Conservation (phyloP, 176 grass and related monocot species). For the Paspalum vaginatum region DNA sequence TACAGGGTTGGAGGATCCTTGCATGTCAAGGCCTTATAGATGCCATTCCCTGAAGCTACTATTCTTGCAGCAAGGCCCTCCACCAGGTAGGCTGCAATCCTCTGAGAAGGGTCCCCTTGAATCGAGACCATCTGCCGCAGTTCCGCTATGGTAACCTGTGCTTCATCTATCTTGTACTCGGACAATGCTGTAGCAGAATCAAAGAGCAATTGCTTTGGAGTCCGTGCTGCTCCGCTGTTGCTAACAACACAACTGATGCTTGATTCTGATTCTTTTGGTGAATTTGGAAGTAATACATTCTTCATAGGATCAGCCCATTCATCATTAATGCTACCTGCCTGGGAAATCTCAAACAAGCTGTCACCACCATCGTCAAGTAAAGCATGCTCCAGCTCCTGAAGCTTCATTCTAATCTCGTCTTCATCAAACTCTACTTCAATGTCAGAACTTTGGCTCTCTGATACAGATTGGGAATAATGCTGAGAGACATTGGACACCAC, state of each 20-base stretch:
- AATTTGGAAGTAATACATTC: constrained; percentile 62
- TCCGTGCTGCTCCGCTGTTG: constrained; percentile 63
- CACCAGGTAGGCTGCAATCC: constrained; percentile 87
- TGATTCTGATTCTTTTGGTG: constrained; percentile 93
- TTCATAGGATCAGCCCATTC: constrained; percentile 80
- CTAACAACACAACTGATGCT: constrained; percentile 69
- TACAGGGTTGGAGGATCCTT: constrained; percentile 87
- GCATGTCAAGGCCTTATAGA: constrained; percentile 95
- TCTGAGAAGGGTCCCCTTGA: constrained; percentile 84
- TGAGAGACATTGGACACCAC: constrained; percentile 72
- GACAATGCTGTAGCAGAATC: constrained; percentile 71
- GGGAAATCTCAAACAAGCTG: constrained; percentile 66
- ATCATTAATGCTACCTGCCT: constrained; percentile 58
- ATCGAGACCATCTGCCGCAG: constrained; percentile 90
- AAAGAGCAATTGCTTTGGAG: constrained; percentile 85
- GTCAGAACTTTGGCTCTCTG: constrained; percentile 70
- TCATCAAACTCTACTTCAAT: constrained; percentile 74
- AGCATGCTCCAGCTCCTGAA: constrained; percentile 90
- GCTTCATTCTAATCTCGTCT: constrained; percentile 79
- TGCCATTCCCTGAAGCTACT: constrained; percentile 75
- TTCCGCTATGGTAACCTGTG: constrained; percentile 79
- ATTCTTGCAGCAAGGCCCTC: constrained; percentile 95
- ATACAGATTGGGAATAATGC: constrained; percentile 66
- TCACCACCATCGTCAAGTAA: constrained; percentile 74
- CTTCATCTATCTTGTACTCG: constrained; percentile 69